Conservation (phyloP, 1,284 basidiomycete species). For the Chalciporus sp. region DNA sequence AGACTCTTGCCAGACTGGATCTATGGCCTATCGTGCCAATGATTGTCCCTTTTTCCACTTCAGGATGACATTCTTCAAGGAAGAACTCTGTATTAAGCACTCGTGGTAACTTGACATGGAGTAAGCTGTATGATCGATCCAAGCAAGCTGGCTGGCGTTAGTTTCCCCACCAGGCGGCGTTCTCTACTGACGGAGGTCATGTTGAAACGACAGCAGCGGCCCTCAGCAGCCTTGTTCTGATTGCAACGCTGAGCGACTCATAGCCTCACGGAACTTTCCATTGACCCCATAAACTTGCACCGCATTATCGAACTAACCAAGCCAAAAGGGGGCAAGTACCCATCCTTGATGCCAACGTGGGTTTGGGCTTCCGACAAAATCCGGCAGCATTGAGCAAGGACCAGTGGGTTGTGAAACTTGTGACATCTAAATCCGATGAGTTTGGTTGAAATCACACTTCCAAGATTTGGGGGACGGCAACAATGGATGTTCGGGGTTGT, state of each 20-base stretch:
- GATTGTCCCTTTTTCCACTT: too few species aligned
- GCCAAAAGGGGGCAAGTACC: constrained; percentile 5
- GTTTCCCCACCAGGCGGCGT: not conserved
- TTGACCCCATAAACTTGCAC: too few species aligned
- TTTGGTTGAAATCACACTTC: constrained; percentile 9
- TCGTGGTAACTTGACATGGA: not conserved
- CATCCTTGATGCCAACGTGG: constrained; percentile 12
- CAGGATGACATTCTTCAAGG: too few species aligned
- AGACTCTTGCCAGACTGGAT: too few species aligned
- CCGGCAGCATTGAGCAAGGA: not conserved
- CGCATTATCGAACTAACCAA: not conserved
- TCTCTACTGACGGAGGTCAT: not conserved
- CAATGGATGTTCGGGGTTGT: not conserved
- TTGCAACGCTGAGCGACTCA: not conserved
- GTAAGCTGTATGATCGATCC: not conserved
- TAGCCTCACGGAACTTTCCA: not conserved
- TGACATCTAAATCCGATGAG: constrained; percentile 1
- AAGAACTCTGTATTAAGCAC: too few species aligned
- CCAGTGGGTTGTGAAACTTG: not conserved
- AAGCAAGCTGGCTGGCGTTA: not conserved
- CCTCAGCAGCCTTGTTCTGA: not conserved
- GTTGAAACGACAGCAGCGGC: not conserved
- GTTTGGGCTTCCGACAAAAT: constrained; percentile 3
- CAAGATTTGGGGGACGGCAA: not conserved
- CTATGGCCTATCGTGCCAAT: too few species aligned